A percentile compares a stretch with the other conserved stretches of the same genome.
Conservation (phyloP, 441 rosid species). For the Omphalea diandra region DNA sequence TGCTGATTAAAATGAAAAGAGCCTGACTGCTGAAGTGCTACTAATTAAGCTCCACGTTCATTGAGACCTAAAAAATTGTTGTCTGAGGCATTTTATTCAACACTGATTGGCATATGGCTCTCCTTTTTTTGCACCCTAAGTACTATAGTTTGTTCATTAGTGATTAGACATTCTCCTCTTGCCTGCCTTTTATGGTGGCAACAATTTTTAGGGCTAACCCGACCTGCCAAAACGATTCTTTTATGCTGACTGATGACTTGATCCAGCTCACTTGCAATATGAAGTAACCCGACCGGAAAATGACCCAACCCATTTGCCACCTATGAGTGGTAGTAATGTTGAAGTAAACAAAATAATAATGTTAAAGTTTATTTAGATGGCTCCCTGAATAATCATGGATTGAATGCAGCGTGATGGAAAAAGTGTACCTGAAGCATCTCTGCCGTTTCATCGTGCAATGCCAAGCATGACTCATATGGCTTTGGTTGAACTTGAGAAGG, state of each 20-base stretch:
- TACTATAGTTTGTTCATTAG: neutral
- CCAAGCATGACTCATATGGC: constrained; percentile 98
- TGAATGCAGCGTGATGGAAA: constrained; percentile 79
- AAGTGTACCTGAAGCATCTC: constrained; percentile 81
- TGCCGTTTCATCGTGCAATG: constrained; percentile 95
- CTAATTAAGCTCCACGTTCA: neutral
- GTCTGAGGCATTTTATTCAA: neutral
- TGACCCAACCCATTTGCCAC: no score
- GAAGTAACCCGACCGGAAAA: no score
- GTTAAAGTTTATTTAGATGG: constrained; percentile 9
- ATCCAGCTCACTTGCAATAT: no score
- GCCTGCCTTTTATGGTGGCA: no score
- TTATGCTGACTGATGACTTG: no score
- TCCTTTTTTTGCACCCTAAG: neutral
- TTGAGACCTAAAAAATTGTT: neutral
- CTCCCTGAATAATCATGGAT: constrained; percentile 16
- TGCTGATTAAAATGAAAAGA: neutral
- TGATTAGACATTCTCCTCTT: neutral
- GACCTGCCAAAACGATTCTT: no score
- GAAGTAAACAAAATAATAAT: neutral
- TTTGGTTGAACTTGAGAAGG: constrained; percentile 83
- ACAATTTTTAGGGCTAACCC: no score
- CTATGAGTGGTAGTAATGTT: no score
- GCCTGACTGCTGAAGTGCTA: neutral
- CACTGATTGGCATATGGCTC: neutral